Percentiles rank a stretch among this genome's conserved stretches.
Conservation (phyloP, 108 stramenopile species). For the Aurantiochytrium sp. region DNA sequence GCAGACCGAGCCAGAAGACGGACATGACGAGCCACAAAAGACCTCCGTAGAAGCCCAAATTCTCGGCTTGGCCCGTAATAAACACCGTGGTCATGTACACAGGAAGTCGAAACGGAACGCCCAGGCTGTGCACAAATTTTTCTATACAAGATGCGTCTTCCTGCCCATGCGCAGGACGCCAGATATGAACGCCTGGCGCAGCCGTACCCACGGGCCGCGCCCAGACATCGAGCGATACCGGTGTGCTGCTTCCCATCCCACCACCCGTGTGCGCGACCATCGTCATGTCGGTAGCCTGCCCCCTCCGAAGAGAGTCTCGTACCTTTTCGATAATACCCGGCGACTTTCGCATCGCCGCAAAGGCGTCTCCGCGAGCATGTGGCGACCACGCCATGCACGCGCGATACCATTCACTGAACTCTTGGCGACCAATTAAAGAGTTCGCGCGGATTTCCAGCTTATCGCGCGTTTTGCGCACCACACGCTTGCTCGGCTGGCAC, state of each 20-base stretch:
- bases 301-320: neutral
- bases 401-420: neutral
- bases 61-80: neutral
- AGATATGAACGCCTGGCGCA: neutral
- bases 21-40: neutral
- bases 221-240: neutral
- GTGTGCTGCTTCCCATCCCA: too few relatives aligned
- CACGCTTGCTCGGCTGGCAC: neutral
- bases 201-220: neutral
- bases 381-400: neutral
- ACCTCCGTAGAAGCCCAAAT: neutral
- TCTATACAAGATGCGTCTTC: neutral
- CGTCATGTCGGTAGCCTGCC: neutral
- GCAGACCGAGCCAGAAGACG: neutral
- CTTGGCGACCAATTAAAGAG: neutral
- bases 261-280: too few relatives aligned
- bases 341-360: neutral
- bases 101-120: neutral
- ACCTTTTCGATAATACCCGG: neutral
- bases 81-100: neutral
- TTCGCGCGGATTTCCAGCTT: neutral
- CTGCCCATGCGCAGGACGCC: neutral
- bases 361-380: neutral
- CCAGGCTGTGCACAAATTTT: neutral
- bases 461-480: conserved; percentile 1